phyloP scores from a whole-genome alignment of 176 grass and related monocot genomes.

The sorghum (Sorghum bicolor) region Sorghum_bicolor_NCBIv3 NC_012874.2:3789001-3789500 shows the following conservation, averaged over 20 bases:
- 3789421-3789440: slow-evolving; percentile 37
- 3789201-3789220: slow-evolving; percentile 33
- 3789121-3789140: neutral
- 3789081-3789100: neutral
- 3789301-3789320: slow-evolving; percentile 43
- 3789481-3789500: slow-evolving; percentile 18
- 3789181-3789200: slow-evolving; percentile 39
- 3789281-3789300: slow-evolving; percentile 44
- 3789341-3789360: neutral
- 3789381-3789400: slow-evolving; percentile 20
- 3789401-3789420: slow-evolving; percentile 38
- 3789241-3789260: slow-evolving; percentile 51
- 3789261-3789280: slow-evolving; percentile 41
- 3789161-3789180: neutral
- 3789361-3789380: slow-evolving; percentile 28
- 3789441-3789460: slow-evolving; percentile 58
- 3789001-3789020: neutral
- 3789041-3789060: neutral
- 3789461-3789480: slow-evolving; percentile 46
- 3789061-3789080: neutral
- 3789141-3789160: neutral
- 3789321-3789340: neutral
- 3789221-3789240: slow-evolving; percentile 27
- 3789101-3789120: neutral
- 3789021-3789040: neutral